phyloP scores from a whole-genome alignment of 805 yeast species.

The Vanderwaltozyma polyspora region DNA sequence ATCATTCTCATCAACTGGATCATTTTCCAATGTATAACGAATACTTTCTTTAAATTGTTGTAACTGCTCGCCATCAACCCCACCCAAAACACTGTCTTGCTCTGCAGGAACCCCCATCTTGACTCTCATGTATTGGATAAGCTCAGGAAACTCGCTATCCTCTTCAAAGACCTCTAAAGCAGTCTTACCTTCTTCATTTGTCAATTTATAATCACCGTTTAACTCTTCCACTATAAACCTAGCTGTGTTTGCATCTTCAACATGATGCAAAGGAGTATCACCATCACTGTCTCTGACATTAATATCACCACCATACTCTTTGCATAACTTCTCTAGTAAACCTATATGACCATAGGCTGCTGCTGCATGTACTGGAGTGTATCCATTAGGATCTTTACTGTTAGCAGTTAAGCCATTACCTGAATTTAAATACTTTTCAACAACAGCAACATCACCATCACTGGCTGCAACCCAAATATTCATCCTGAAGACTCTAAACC shows the following conservation, averaged over 20 bases:
- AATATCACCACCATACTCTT: conserved; percentile 59
- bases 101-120: conserved; percentile 22
- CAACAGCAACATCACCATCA: conserved; percentile 56
- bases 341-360: conserved; percentile 82
- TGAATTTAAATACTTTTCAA: conserved; percentile 41
- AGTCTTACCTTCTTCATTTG: conserved; percentile 67
- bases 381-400: conserved; percentile 82
- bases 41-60: conserved; percentile 34
- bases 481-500: conserved; percentile 11
- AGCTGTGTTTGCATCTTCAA: conserved; percentile 61
- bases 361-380: conserved; percentile 96
- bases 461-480: conserved; percentile 96
- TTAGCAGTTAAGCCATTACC: conserved; percentile 42
- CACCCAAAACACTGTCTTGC: conserved; percentile 14
- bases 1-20: conserved; percentile 29
- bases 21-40: conserved; percentile 45
- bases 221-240: conserved; percentile 53
- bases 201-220: conserved; percentile 51
- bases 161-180: conserved; percentile 66
- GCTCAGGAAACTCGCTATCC: conserved; percentile 76
- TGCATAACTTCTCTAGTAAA: conserved; percentile 32
- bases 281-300: conserved; percentile 82
- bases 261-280: conserved; percentile 90
- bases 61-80: conserved; percentile 22
- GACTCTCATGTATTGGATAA: conserved; percentile 50